These are phyloP conservation scores for Thelephora aurantiotincta DNA, from an alignment of 768 basidiomycete genomes.

Conservation along the genomic window DNA sequence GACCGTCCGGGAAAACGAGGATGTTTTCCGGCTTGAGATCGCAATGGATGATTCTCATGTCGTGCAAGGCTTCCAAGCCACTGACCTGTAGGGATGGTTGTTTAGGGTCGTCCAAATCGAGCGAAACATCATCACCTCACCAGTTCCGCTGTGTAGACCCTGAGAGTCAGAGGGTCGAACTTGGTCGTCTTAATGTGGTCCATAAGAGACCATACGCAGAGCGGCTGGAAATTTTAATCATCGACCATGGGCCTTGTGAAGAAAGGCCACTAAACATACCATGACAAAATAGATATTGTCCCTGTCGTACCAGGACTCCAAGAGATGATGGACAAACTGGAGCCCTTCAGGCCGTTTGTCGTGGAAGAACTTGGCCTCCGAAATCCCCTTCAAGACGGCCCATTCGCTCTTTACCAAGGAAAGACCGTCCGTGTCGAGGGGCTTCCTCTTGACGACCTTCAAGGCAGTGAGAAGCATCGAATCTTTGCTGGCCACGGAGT, in stretches of 20 bases:
- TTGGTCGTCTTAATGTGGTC: no score
- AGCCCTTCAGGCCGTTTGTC: no score
- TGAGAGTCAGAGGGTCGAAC: not conserved
- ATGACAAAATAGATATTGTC: not conserved
- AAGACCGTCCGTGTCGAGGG: no score
- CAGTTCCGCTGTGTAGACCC: not conserved
- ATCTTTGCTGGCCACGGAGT: no score
- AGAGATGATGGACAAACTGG: not conserved
- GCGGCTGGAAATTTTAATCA: not conserved
- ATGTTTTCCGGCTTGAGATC: conserved; percentile 41
- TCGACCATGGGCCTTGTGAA: not conserved
- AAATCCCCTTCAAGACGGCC: no score
- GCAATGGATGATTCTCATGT: conserved; percentile 30
- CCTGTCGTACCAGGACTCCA: not conserved
- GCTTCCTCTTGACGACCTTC: no score
- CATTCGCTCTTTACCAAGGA: no score
- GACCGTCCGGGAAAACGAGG: conserved; percentile 22
- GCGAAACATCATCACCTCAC: not conserved
- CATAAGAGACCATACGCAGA: not conserved
- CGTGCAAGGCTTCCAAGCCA: conserved; percentile 21
- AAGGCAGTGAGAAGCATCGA: no score
- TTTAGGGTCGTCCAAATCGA: not conserved
- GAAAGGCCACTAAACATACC: not conserved
- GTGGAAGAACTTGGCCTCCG: no score
- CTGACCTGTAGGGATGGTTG: conserved; percentile 7